Evolutionary conservation across 2,329 filamentous ascomycete genomes (phyloP).

Genomic region (Elsinoe fawcettii): DNA sequence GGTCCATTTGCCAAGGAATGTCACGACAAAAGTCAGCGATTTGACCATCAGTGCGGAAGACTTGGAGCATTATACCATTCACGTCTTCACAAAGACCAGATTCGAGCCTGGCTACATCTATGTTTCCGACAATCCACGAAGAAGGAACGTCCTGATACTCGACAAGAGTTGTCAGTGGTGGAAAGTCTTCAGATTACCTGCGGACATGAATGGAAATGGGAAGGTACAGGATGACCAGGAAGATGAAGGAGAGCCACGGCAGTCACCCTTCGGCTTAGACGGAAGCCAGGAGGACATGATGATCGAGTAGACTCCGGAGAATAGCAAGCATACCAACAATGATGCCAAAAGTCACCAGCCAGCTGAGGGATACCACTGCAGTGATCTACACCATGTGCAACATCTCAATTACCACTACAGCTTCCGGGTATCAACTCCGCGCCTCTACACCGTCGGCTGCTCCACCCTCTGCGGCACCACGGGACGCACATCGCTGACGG

Average conservation of each 20-base stretch:
- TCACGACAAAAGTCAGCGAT: not conserved
- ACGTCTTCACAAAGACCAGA: not conserved
- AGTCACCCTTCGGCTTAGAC: not conserved
- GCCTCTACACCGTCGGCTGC: constrained; percentile 24
- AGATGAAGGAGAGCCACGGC: not conserved
- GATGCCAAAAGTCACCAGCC: not conserved
- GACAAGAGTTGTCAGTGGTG: constrained; percentile 4
- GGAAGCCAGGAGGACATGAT: not conserved
- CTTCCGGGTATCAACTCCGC: not conserved
- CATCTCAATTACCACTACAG: not conserved
- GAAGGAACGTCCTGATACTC: not conserved
- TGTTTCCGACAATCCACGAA: not conserved
- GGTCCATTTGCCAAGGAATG: not conserved
- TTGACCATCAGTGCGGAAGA: not conserved
- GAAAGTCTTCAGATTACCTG: constrained; percentile 5
- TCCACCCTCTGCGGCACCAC: constrained; percentile 47
- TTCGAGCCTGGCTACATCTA: not conserved
- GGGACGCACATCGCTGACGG: constrained; percentile 78
- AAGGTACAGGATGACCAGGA: not conserved
- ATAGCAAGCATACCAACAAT: not conserved
- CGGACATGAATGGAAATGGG: not conserved
- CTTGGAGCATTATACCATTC: not conserved
- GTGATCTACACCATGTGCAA: not conserved
- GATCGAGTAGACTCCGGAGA: not conserved
- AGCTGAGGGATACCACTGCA: too few relatives aligned